Conservation (phyloP, 2,329 filamentous ascomycete species). For the Pseudogymnoascus sp. region DNA sequence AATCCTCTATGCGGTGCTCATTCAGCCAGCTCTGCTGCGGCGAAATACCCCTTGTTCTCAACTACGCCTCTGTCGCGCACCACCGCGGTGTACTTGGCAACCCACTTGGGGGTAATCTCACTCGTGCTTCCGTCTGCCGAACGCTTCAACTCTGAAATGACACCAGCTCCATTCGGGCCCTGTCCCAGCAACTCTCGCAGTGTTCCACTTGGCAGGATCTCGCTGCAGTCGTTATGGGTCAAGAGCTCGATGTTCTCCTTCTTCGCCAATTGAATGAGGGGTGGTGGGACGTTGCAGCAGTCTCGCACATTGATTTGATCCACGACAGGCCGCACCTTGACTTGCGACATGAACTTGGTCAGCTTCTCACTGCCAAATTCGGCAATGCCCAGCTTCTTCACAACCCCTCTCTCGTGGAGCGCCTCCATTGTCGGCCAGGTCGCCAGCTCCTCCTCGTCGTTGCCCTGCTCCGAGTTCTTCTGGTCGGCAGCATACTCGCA, state of each 20-base stretch:
- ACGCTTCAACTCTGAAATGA: constrained; percentile 51
- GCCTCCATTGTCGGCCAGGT: constrained; percentile 69
- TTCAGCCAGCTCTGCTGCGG: constrained; percentile 63
- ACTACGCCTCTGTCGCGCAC: constrained; percentile 91
- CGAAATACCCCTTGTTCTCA: constrained; percentile 98
- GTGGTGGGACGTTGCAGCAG: constrained; percentile 91
- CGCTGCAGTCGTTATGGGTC: constrained; percentile 89
- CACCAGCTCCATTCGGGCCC: constrained; percentile 62
- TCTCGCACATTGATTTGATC: constrained; percentile 95
- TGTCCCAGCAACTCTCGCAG: constrained; percentile 75
- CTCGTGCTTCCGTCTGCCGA: constrained; percentile 54
- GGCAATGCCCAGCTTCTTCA: constrained; percentile 72
- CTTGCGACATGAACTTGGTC: constrained; percentile 64
- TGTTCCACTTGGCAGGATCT: constrained; percentile 81
- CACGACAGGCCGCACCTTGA: constrained; percentile 67
- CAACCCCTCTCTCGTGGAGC: constrained; percentile 62
- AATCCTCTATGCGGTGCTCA: constrained; percentile 15
- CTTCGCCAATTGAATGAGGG: constrained; percentile 77
- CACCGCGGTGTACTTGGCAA: constrained; percentile 94
- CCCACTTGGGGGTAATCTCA: constrained; percentile 83
- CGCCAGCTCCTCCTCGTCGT: constrained; percentile 59
- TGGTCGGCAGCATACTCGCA: constrained; percentile 71
- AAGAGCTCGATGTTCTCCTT: constrained; percentile 75
- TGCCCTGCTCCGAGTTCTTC: constrained; percentile 52
- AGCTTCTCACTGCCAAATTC: constrained; percentile 87